Base-by-base conservation (phyloP, 2,329 filamentous ascomycete genomes). In the Ampelomyces quisqualis region DNA sequence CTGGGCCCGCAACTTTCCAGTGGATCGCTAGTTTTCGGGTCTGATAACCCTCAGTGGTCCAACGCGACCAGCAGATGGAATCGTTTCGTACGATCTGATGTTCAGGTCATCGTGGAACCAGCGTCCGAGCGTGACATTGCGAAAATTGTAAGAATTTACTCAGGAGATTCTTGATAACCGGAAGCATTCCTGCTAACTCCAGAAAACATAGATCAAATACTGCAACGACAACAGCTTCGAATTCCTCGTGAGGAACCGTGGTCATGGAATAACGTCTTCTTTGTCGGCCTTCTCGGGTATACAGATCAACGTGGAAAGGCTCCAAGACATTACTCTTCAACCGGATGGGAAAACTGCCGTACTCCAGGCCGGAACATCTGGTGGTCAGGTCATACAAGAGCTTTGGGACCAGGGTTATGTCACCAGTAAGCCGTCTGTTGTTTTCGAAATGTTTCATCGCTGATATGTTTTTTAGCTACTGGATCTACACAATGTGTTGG, bases 401-500 rank as follows among this genome's bases (percentile, higher is more conserved):
- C 69, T 79, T 5, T 79, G 75, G 75, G 67, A 55, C 0, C 68
- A 65, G 0, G 73, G 71, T 22, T 71, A 46, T 34, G 55, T 38
- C 7, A 19, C 24, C 14, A 27, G 33, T 35, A 26, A 26, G 33
- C 10, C 1, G 8, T 11, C 14, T 26, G 7, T 34, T 17, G 5
- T 26, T 15, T 7, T 26, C 26, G 24, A 9, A 20, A 13, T 21
- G 15, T 30, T 29, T 22, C 11, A 27, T 26, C 17, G 31, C 34
- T 30, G 13, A 36, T 37, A 28, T 11, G 10, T n/a, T 13, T 5
- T 18, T 17, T 29, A 58, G 51, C 44, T 13, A 56, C 55, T 21
- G 58, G 56, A 29, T 21, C 46, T 8, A 80, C 77, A 50, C 75
- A 77, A 57, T 79, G 76, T 47, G 69, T 71, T 20, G 68, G 73